Conservation (phyloP, 495 filamentous ascomycete species). For the Tuber aestivum region DNA sequence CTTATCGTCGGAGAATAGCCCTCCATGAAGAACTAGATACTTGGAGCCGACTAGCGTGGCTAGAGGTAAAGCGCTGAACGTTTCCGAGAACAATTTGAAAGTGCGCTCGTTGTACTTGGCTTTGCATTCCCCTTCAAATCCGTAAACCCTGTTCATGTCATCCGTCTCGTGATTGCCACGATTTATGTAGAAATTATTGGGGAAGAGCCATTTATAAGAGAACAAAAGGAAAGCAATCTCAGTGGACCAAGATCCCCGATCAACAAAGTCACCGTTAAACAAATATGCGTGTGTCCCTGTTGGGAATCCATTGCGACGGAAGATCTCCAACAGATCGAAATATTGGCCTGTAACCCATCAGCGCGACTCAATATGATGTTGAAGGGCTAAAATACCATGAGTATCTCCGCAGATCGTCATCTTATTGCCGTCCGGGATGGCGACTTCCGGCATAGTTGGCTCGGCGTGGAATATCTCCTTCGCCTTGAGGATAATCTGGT, state of each 20-base stretch:
- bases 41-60: slow-evolving; percentile 88
- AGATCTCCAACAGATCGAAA: slow-evolving; percentile 94
- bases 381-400: slow-evolving; percentile 56
- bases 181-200: slow-evolving; percentile 87
- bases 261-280: slow-evolving; percentile 99
- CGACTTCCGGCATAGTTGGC: slow-evolving; percentile 94
- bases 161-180: slow-evolving; percentile 98
- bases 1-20: slow-evolving; percentile 96
- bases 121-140: slow-evolving; percentile 96
- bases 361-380: slow-evolving; percentile 31
- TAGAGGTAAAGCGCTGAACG: slow-evolving; percentile 88
- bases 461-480: slow-evolving; percentile 84
- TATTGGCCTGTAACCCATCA: slow-evolving; percentile 66
- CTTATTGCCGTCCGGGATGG: slow-evolving; percentile 64
- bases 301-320: slow-evolving; percentile 81
- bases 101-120: slow-evolving; percentile 93
- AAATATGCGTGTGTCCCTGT: slow-evolving; percentile 81
- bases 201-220: slow-evolving; percentile 92
- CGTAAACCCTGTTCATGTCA: slow-evolving; percentile 98
- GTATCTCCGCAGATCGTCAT: slow-evolving; percentile 97
- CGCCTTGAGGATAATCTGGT: slow-evolving; percentile 86
- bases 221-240: slow-evolving; percentile 93
- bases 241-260: slow-evolving; percentile 93
- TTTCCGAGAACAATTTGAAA: slow-evolving; percentile 98
- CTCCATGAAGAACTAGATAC: slow-evolving; percentile 89